Evolutionary conservation across 352 stramenopile genomes (phyloP).

Genomic region (Elongisporangium senticosum): DNA sequence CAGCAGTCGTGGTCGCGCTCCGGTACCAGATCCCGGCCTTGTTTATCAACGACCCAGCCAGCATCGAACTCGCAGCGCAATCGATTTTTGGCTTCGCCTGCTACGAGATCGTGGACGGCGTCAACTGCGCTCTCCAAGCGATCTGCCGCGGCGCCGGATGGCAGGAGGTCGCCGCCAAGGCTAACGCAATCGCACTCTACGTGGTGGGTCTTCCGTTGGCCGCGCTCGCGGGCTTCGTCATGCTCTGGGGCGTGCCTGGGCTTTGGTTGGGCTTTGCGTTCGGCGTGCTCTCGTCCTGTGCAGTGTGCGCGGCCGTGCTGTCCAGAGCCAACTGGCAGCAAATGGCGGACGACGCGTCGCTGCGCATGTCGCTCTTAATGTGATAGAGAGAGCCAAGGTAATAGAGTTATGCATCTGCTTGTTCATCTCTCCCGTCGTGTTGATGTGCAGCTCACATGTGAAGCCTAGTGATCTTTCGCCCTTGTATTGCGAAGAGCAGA

Average conservation of each 20-base stretch:
- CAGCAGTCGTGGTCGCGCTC: slow-evolving; percentile 16
- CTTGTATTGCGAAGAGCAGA: too few species aligned
- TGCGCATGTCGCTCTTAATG: slow-evolving; percentile 6
- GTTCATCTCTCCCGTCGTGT: too few species aligned
- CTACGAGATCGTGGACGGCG: slow-evolving; percentile 43
- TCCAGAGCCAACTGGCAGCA: too few species aligned
- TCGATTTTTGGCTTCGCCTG: slow-evolving; percentile 40
- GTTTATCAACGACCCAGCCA: slow-evolving; percentile 40
- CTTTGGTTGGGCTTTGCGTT: slow-evolving; percentile 54
- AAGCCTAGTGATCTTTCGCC: too few species aligned
- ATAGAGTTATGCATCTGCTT: too few species aligned
- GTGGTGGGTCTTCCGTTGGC: slow-evolving; percentile 63
- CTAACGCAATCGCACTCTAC: slow-evolving; percentile 77
- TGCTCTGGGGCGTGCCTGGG: slow-evolving; percentile 39
- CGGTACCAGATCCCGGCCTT: slow-evolving; percentile 19
- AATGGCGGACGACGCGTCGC: neutral
- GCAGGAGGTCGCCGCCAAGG: slow-evolving; percentile 49
- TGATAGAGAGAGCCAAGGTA: slow-evolving; percentile 1
- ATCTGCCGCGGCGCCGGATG: slow-evolving; percentile 61
- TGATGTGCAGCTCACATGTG: too few species aligned
- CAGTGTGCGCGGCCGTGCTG: neutral
- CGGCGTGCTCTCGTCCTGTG: slow-evolving; percentile 28
- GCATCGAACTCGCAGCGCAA: slow-evolving; percentile 27
- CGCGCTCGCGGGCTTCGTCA: slow-evolving; percentile 43
- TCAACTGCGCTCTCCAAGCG: slow-evolving; percentile 51